Evolutionary conservation across 2,329 filamentous ascomycete genomes (phyloP).

Genomic region (Diaporthe sp.): DNA sequence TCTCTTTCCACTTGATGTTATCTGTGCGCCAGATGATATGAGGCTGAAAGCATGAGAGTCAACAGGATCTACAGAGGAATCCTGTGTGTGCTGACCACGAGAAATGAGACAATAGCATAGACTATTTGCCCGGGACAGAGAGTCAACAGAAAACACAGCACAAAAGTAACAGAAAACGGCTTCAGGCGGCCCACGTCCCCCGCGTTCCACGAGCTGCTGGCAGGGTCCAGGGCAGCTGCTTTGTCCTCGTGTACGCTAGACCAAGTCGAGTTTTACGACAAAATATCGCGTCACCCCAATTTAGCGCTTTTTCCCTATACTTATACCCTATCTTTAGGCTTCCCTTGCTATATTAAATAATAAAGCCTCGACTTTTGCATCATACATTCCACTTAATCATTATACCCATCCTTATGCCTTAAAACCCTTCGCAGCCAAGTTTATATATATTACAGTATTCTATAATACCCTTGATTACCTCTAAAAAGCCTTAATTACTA

Average conservation of each 20-base stretch:
- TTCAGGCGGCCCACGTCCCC: conserved; percentile 23
- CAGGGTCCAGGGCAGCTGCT: conserved; percentile 39
- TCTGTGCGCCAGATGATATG: neutral
- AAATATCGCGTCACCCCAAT: too few relatives aligned
- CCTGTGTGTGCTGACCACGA: neutral
- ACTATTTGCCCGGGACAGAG: neutral
- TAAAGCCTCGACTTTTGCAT: too few relatives aligned
- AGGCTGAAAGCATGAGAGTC: neutral
- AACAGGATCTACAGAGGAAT: neutral
- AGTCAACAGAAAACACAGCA: neutral
- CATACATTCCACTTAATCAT: too few relatives aligned
- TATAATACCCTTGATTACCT: too few relatives aligned
- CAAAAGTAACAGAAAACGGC: neutral
- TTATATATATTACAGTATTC: too few relatives aligned
- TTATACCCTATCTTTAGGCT: too few relatives aligned
- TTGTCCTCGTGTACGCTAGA: conserved; percentile 14
- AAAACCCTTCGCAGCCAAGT: too few relatives aligned
- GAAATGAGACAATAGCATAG: conserved; percentile 6
- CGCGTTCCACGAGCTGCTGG: conserved; percentile 22
- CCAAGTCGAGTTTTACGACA: too few relatives aligned
- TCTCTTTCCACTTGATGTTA: neutral
- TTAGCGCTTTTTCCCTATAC: too few relatives aligned
- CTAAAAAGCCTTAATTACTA: too few relatives aligned
- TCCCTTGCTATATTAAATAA: too few relatives aligned
- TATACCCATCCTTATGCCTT: too few relatives aligned